These are phyloP conservation scores for Silene coronaria DNA, from an alignment of 179 eudicot species.

Conservation along the genomic window DNA sequence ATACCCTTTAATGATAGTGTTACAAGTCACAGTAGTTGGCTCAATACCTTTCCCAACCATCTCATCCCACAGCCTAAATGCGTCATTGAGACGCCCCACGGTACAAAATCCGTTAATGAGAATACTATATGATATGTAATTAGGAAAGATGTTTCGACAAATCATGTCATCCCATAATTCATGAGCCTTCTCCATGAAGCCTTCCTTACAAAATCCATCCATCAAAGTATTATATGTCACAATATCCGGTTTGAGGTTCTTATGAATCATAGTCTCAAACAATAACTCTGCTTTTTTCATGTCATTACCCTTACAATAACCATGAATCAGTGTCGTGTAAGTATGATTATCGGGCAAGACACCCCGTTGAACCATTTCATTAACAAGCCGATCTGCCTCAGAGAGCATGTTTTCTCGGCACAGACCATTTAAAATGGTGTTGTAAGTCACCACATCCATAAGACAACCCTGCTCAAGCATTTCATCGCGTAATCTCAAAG, in stretches of 20 bases:
- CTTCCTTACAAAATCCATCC: conserved; percentile 74
- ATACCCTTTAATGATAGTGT: conserved; percentile 65
- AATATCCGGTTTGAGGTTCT: conserved; percentile 65
- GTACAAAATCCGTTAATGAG: conserved; percentile 61
- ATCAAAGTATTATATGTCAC: conserved; percentile 74
- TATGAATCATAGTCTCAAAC: conserved; percentile 57
- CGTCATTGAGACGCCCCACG: conserved; percentile 39
- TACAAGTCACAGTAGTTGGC: conserved; percentile 62
- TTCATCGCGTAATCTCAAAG: conserved; percentile 67
- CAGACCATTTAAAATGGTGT: conserved; percentile 66
- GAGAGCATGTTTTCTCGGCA: conserved; percentile 54
- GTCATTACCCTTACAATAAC: conserved; percentile 55
- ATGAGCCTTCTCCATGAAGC: conserved; percentile 56
- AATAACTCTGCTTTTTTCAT: conserved; percentile 46
- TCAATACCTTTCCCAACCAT: conserved; percentile 59
- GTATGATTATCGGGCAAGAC: conserved; percentile 63
- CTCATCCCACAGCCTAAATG: conserved; percentile 69
- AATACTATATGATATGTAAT: conserved; percentile 54
- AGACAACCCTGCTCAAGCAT: conserved; percentile 66
- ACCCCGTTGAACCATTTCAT: conserved; percentile 78
- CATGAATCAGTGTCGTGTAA: conserved; percentile 64
- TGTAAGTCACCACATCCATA: conserved; percentile 76
- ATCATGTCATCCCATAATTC: conserved; percentile 55
- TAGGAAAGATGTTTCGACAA: conserved; percentile 39
- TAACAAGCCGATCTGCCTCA: conserved; percentile 55